Percentiles rank a stretch among this genome's conserved stretches.
phyloP scores from a whole-genome alignment of 2,329 filamentous ascomycete species.

The Fusarium sp. region DNA sequence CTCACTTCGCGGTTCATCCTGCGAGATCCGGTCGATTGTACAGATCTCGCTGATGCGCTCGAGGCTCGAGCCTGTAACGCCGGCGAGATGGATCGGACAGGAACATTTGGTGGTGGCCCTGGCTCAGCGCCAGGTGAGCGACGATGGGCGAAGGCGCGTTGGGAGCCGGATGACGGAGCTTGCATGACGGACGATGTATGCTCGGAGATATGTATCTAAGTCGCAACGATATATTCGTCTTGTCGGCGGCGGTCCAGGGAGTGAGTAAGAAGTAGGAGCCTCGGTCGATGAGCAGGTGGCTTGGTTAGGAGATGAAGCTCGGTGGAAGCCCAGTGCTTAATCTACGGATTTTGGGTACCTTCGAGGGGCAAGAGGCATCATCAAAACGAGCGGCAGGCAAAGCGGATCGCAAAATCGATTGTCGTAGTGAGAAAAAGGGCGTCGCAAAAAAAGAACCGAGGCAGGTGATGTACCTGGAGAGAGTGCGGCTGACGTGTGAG shows the following conservation, averaged over 20 bases:
- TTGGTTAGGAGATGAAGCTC: slow-evolving; percentile 5
- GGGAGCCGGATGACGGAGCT: slow-evolving; percentile 49
- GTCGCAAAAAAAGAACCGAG: slow-evolving; percentile 6
- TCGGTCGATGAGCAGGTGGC: background rate
- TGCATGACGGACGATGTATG: slow-evolving; percentile 31
- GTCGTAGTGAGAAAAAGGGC: background rate
- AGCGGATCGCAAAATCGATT: slow-evolving; percentile 15
- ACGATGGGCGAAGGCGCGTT: slow-evolving; percentile 63
- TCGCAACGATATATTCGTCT: slow-evolving; percentile 9
- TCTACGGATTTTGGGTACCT: slow-evolving; percentile 35
- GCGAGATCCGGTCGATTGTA: slow-evolving; percentile 49
- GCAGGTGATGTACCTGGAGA: slow-evolving; percentile 16
- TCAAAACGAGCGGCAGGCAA: slow-evolving; percentile 38
- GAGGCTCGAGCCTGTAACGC: slow-evolving; percentile 71
- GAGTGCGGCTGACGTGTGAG: slow-evolving; percentile 11
- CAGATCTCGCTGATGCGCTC: slow-evolving; percentile 72
- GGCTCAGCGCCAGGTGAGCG: slow-evolving; percentile 71
- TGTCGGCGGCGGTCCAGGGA: background rate
- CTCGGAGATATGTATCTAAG: background rate
- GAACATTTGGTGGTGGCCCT: slow-evolving; percentile 65
- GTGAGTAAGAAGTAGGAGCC: background rate
- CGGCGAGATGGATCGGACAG: slow-evolving; percentile 69
- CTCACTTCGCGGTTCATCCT: slow-evolving; percentile 49
- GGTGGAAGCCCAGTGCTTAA: slow-evolving; percentile 24
- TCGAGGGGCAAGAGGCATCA: slow-evolving; percentile 43